Evolutionary conservation across 1,284 basidiomycete genomes (phyloP).

Genomic region (Rhizoctonia solani): DNA sequence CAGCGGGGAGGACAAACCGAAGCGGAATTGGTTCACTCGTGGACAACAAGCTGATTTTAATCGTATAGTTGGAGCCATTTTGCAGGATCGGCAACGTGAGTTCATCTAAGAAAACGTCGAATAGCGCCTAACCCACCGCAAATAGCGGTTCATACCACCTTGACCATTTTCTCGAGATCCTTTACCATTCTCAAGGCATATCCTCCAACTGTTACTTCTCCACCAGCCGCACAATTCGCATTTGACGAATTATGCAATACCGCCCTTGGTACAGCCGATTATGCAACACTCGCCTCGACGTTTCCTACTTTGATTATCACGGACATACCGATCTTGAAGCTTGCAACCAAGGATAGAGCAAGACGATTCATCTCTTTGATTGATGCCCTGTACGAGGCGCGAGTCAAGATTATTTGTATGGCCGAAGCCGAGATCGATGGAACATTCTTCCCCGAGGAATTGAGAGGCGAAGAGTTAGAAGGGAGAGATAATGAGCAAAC

Average conservation of each 20-base stretch:
- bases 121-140: no score
- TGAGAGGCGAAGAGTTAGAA: conserved; percentile 39
- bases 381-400: conserved; percentile 64
- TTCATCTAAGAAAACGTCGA: no score
- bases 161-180: neutral
- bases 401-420: conserved; percentile 52
- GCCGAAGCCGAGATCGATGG: conserved; percentile 57
- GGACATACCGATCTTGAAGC: conserved; percentile 59
- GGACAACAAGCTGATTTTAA: conserved; percentile 48
- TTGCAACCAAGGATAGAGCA: conserved; percentile 70
- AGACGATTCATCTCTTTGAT: conserved; percentile 71
- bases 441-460: conserved; percentile 64
- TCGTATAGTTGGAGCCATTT: conserved; percentile 51
- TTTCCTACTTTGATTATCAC: conserved; percentile 64
- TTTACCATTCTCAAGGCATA: neutral
- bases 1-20: conserved; percentile 43
- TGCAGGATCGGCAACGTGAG: neutral
- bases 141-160: no score
- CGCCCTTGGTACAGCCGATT: conserved; percentile 71
- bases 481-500: conserved; percentile 49
- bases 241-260: conserved; percentile 67
- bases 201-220: conserved; percentile 43
- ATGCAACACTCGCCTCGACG: conserved; percentile 63
- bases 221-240: conserved; percentile 55
- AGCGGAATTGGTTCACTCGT: conserved; percentile 42